A percentile compares a stretch with the other conserved stretches of the same genome.
These are phyloP conservation scores for Lantana camara DNA, from an alignment of 257 asterid species.

Conservation along the genomic window DNA sequence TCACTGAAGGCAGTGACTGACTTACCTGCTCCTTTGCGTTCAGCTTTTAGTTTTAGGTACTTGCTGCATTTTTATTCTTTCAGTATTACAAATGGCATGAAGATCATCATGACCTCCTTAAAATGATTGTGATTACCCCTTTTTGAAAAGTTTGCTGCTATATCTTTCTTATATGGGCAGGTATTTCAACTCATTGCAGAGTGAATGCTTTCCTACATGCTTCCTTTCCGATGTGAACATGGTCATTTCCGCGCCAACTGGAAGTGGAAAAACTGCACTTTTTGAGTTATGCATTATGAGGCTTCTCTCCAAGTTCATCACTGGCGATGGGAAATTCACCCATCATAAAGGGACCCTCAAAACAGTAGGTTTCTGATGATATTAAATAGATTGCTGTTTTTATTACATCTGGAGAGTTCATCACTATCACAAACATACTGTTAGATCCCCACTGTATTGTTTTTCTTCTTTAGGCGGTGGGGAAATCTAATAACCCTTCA, in stretches of 20 bases:
- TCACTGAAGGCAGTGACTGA: constrained; percentile 74
- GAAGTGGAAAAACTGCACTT: constrained; percentile 96
- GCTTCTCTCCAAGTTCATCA: constrained; percentile 83
- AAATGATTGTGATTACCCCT: constrained; percentile 11
- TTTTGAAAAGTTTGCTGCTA: constrained; percentile 3
- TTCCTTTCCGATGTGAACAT: constrained; percentile 81
- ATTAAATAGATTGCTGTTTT: neutral
- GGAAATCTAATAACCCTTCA: constrained; percentile 6
- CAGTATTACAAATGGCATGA: constrained; percentile 7
- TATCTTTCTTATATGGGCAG: constrained; percentile 43
- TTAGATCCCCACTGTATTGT: neutral
- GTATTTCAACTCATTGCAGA: constrained; percentile 94
- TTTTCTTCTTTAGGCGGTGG: constrained; percentile 19
- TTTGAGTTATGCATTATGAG: constrained; percentile 96
- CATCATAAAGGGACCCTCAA: constrained; percentile 78
- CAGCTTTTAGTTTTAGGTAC: constrained; percentile 86
- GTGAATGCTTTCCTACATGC: constrained; percentile 91
- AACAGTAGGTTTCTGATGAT: constrained; percentile 58
- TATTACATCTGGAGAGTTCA: constrained; percentile 20
- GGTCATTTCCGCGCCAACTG: constrained; percentile 98
- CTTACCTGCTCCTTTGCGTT: constrained; percentile 73
- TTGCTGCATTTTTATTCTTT: constrained; percentile 5
- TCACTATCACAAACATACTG: neutral
- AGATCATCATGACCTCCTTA: constrained; percentile 16
- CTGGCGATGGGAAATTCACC: constrained; percentile 59